These are phyloP conservation scores for Trichophyton benhamiae DNA, from an alignment of 2,329 filamentous ascomycete species.

Conservation along the genomic window DNA sequence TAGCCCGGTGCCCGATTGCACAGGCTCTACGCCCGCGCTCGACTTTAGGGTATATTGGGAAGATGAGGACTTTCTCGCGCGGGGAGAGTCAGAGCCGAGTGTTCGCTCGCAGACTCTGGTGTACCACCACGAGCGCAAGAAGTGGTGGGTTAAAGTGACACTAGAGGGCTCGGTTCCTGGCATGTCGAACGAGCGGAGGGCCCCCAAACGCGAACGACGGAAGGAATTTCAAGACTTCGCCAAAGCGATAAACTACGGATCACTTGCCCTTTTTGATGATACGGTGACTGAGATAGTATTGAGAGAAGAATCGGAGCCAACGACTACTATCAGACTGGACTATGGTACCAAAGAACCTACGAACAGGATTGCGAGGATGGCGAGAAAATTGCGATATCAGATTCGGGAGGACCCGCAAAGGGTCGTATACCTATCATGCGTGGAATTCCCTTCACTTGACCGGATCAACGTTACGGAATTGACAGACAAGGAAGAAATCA, in stretches of 20 bases:
- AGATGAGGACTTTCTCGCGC: conserved; percentile 4
- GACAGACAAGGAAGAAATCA: background rate
- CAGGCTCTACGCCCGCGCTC: background rate
- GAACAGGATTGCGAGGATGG: background rate
- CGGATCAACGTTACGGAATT: conserved; percentile 9
- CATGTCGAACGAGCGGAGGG: conserved; percentile 5
- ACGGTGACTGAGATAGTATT: conserved; percentile 6
- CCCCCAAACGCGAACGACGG: background rate
- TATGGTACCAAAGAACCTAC: background rate
- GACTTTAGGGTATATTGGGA: conserved; percentile 4
- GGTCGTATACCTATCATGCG: conserved; percentile 6
- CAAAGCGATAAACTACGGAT: conserved; percentile 11
- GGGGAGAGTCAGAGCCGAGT: background rate
- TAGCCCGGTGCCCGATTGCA: background rate
- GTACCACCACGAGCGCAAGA: conserved; percentile 7
- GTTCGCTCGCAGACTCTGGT: conserved; percentile 12
- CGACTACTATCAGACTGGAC: background rate
- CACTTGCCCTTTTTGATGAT: conserved; percentile 12
- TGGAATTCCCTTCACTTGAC: conserved; percentile 9
- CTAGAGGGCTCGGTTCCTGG: conserved; percentile 7
- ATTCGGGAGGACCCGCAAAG: conserved; percentile 2
- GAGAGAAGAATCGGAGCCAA: background rate
- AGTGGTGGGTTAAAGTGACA: conserved; percentile 11
- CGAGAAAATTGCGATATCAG: background rate
- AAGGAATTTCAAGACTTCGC: conserved; percentile 10